phyloP scores from a whole-genome alignment of 805 yeast species.

The Metschnikowia kofuensis region DNA sequence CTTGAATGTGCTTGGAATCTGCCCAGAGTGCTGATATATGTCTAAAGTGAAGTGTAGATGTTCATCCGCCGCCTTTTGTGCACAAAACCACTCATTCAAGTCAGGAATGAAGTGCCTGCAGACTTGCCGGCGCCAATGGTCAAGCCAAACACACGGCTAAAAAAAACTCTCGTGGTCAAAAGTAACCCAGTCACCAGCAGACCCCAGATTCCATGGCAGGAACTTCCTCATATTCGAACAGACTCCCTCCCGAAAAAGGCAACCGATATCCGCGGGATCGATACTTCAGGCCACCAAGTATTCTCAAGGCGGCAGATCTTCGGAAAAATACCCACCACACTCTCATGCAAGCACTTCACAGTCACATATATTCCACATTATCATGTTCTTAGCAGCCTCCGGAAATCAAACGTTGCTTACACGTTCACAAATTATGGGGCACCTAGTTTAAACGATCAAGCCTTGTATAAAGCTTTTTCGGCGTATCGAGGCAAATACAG shows the following conservation, averaged over 20 bases:
- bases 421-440: constrained; percentile 31
- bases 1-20: neutral
- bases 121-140: neutral
- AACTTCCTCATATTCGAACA: constrained; percentile 14
- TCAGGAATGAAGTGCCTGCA: neutral
- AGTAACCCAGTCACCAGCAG: constrained; percentile 1
- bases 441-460: constrained; percentile 24
- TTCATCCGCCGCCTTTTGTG: neutral
- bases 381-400: constrained; percentile 26
- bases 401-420: constrained; percentile 40
- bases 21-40: no score
- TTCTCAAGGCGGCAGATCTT: constrained; percentile 8
- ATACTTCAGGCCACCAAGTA: constrained; percentile 19
- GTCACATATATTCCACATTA: constrained; percentile 29
- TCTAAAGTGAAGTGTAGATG: no score
- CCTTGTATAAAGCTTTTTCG: constrained; percentile 20
- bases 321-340: constrained; percentile 17
- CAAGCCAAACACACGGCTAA: constrained; percentile 2
- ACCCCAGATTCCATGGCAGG: constrained; percentile 7
- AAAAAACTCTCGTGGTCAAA: constrained; percentile 1
- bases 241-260: constrained; percentile 24
- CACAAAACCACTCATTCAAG: neutral
- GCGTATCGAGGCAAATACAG: constrained; percentile 30
- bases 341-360: constrained; percentile 21
- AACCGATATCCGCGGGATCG: constrained; percentile 38